Conservation (phyloP, 2,329 filamentous ascomycete species). For the Blastomyces parvus region DNA sequence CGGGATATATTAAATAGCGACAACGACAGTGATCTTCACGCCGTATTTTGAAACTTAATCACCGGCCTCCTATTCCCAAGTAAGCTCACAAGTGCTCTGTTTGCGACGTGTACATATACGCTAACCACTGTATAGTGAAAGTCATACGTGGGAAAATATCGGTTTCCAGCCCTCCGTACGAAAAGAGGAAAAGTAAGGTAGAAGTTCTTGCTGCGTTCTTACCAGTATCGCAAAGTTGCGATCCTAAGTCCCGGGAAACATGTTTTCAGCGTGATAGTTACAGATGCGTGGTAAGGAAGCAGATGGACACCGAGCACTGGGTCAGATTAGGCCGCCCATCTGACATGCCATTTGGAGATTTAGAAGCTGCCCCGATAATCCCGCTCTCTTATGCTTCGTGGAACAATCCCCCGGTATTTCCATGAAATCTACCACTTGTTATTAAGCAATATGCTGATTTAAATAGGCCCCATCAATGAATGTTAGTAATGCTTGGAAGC, state of each 20-base stretch:
- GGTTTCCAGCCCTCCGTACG: background rate
- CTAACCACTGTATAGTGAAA: too few relatives aligned
- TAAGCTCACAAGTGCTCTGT: too few relatives aligned
- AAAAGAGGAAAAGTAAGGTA: background rate
- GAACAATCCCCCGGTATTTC: background rate
- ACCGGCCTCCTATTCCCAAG: too few relatives aligned
- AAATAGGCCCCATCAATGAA: too few relatives aligned
- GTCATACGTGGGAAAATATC: background rate
- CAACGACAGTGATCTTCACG: too few relatives aligned
- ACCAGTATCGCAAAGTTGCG: background rate
- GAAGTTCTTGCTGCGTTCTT: background rate
- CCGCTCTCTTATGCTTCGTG: background rate
- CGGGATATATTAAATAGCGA: too few relatives aligned
- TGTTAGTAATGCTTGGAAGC: background rate
- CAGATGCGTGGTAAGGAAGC: background rate
- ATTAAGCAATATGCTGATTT: constrained; percentile 2
- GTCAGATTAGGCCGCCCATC: background rate
- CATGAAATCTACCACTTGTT: too few relatives aligned
- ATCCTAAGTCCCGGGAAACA: background rate
- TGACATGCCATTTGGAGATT: background rate
- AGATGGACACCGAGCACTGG: background rate
- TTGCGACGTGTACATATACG: too few relatives aligned
- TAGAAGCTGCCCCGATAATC: constrained; percentile 1
- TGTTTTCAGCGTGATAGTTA: background rate
- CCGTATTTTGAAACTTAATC: too few relatives aligned